Evolutionary conservation across 306 rosid species (phyloP).

Genomic region (Prunus salicina): DNA sequence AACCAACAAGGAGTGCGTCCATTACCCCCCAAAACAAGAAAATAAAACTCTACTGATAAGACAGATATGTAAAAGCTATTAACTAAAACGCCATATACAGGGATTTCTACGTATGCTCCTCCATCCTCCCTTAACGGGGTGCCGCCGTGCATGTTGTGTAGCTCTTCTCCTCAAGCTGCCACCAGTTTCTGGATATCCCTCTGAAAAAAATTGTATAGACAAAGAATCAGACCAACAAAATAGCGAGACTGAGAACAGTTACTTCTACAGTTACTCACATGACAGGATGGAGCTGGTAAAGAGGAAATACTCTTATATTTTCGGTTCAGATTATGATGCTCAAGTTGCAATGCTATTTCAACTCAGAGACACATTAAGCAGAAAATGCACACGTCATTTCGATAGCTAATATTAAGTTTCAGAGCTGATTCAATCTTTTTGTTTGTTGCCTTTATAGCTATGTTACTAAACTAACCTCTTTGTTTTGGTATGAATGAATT

Average conservation of each 20-base stretch:
- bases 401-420: neutral
- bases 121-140: conserved; percentile 3
- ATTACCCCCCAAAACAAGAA: too few species aligned
- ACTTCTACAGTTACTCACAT: neutral
- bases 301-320: neutral
- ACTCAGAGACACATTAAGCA: neutral
- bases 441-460: neutral
- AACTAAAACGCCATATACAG: neutral
- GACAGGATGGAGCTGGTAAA: neutral
- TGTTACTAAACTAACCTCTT: neutral
- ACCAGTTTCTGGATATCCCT: conserved; percentile 87
- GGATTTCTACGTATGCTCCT: conserved; percentile 16
- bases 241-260: neutral
- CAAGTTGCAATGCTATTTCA: neutral
- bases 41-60: neutral
- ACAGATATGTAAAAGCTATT: neutral
- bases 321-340: neutral
- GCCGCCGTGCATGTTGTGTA: conserved; percentile 5
- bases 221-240: conserved; percentile 3
- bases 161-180: conserved; percentile 50
- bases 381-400: neutral
- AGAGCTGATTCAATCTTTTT: neutral
- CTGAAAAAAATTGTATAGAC: conserved; percentile 37
- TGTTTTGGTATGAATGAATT: neutral
- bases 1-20: neutral